These are phyloP conservation scores for Dispira parvispora DNA, from an alignment of 192 early-diverging fungal genomes.

Conservation along the genomic window DNA sequence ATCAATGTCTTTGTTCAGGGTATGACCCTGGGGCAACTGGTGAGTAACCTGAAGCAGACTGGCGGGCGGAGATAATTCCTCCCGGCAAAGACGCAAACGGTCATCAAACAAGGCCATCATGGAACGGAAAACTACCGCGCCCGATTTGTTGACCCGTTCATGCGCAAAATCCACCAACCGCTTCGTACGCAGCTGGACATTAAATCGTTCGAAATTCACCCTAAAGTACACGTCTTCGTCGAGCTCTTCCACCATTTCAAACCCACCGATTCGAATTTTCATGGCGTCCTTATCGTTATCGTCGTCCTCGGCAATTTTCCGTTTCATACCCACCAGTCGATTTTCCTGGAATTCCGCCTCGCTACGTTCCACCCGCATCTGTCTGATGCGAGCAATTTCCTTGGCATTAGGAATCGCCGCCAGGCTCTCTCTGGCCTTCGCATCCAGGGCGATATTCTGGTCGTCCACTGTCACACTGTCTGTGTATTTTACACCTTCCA, in stretches of 20 bases:
- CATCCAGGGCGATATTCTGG: slow-evolving; percentile 41
- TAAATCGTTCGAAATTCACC: slow-evolving; percentile 45
- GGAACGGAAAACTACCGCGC: slow-evolving; percentile 34
- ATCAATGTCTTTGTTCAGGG: slow-evolving; percentile 20
- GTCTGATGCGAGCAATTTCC: slow-evolving; percentile 35
- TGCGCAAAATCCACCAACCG: slow-evolving; percentile 38
- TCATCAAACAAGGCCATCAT: slow-evolving; percentile 41
- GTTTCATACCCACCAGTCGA: slow-evolving; percentile 33
- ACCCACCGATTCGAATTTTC: slow-evolving; percentile 4
- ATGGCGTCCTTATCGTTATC: neutral
- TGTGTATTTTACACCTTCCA: slow-evolving; percentile 34
- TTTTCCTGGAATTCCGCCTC: slow-evolving; percentile 27
- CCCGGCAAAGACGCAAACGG: slow-evolving; percentile 31
- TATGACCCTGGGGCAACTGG: slow-evolving; percentile 21
- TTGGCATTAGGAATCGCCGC: slow-evolving; percentile 38
- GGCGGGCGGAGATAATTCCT: slow-evolving; percentile 25
- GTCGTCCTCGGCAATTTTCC: slow-evolving; percentile 12
- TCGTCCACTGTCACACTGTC: slow-evolving; percentile 45
- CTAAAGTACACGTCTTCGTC: slow-evolving; percentile 44
- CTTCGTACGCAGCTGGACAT: slow-evolving; percentile 49
- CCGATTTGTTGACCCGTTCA: slow-evolving; percentile 41
- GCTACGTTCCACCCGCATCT: slow-evolving; percentile 24
- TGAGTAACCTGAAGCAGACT: slow-evolving; percentile 33
- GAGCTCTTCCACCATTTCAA: slow-evolving; percentile 14
- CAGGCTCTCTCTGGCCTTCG: slow-evolving; percentile 34